These are phyloP conservation scores for Ogataea populi-albae DNA, from an alignment of 805 yeast genomes.

Conservation along the genomic window DNA sequence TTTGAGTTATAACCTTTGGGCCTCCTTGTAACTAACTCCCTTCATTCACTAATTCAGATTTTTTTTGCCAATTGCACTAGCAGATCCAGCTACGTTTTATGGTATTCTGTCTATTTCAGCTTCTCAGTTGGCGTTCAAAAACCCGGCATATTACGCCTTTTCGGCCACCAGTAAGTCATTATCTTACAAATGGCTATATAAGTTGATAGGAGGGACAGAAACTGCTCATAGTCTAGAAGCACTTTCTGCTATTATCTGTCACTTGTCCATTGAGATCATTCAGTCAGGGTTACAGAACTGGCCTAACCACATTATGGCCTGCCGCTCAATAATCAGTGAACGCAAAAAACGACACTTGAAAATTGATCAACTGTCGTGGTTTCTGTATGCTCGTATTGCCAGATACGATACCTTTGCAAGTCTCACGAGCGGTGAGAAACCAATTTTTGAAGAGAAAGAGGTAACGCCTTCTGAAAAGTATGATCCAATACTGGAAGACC, in stretches of 20 bases:
- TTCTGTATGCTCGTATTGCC: constrained; percentile 9
- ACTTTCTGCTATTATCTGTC: constrained; percentile 10
- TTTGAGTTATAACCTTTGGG: neutral
- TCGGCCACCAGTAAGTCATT: constrained; percentile 7
- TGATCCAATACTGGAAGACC: constrained; percentile 6
- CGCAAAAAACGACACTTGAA: constrained; percentile 3
- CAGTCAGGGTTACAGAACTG: constrained; percentile 11
- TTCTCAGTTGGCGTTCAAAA: constrained; percentile 8
- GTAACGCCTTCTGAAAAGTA: constrained; percentile 2
- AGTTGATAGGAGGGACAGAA: constrained; percentile 4
- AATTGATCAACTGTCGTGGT: constrained; percentile 10
- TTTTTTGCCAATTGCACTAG: constrained; percentile 10
- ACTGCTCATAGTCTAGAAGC: constrained; percentile 12
- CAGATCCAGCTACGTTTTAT: constrained; percentile 10
- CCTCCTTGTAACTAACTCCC: constrained; percentile 1
- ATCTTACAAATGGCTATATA: constrained; percentile 6
- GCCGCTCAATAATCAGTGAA: constrained; percentile 9
- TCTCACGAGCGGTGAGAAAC: constrained; percentile 11
- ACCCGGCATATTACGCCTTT: constrained; percentile 2
- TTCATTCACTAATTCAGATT: constrained; percentile 1
- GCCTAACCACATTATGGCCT: constrained; percentile 10
- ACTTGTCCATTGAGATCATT: constrained; percentile 9
- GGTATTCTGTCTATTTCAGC: constrained; percentile 11
- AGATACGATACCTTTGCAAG: constrained; percentile 11
- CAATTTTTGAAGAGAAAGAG: constrained; percentile 10